Conservation (phyloP, 805 yeast species). For the Candida ortonii region DNA sequence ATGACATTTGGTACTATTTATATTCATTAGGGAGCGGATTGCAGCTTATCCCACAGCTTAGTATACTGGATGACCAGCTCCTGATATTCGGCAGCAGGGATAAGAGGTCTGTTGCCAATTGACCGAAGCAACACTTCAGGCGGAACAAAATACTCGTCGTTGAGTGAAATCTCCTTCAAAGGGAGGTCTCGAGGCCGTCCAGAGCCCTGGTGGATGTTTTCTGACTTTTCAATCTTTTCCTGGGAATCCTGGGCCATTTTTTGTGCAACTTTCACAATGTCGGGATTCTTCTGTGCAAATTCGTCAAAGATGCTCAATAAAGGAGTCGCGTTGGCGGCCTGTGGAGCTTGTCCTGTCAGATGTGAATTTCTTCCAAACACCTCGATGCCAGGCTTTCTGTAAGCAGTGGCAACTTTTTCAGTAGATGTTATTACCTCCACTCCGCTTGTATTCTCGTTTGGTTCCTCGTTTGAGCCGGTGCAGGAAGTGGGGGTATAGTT, state of each 20-base stretch:
- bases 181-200: conserved; percentile 4
- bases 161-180: conserved; percentile 6
- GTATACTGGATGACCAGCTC: conserved; percentile 16
- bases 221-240: conserved; percentile 11
- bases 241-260: conserved; percentile 12
- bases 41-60: conserved; percentile 11
- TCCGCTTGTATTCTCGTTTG: too few relatives aligned
- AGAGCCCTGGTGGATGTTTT: conserved; percentile 15
- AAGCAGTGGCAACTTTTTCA: too few relatives aligned
- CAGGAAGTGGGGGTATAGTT: too few relatives aligned
- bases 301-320: conserved; percentile 9
- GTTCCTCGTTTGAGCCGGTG: too few relatives aligned
- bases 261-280: conserved; percentile 15
- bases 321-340: too few relatives aligned
- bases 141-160: conserved; percentile 16
- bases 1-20: too few relatives aligned
- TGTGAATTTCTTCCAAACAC: too few relatives aligned
- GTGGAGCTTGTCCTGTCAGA: too few relatives aligned
- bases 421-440: too few relatives aligned
- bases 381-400: too few relatives aligned
- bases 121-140: conserved; percentile 16
- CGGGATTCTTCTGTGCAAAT: conserved; percentile 14
- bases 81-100: conserved; percentile 18
- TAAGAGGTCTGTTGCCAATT: conserved; percentile 11
- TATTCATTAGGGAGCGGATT: conserved; percentile 3